Percentiles rank a stretch among this genome's conserved stretches.
phyloP scores from a whole-genome alignment of 2,329 filamentous ascomycete species.

The Sclerotinia glacialis region DNA sequence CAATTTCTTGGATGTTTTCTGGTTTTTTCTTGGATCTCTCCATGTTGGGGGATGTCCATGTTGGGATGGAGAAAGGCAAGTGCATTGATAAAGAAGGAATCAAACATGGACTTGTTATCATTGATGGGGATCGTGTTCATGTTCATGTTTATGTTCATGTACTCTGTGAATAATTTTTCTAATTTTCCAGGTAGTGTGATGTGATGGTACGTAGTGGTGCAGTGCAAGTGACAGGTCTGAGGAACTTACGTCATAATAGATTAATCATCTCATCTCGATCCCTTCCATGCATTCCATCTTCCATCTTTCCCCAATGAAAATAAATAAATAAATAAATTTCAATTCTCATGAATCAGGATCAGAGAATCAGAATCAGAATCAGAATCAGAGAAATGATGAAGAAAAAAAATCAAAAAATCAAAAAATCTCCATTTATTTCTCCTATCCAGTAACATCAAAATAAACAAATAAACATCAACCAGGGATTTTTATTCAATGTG shows the following conservation, averaged over 20 bases:
- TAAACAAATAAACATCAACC: not conserved
- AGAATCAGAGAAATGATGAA: not conserved
- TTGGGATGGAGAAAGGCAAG: not conserved
- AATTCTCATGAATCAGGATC: too few species aligned
- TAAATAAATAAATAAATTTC: too few species aligned
- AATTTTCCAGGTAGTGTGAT: not conserved
- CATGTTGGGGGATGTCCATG: too few species aligned
- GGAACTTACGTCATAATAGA: constrained; percentile 3
- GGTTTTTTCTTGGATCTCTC: not conserved
- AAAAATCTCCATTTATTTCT: not conserved
- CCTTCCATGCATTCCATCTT: not conserved
- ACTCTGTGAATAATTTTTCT: too few species aligned
- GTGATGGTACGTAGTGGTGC: not conserved
- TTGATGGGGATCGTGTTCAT: too few species aligned
- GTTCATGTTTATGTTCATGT: too few species aligned
- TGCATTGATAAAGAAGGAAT: not conserved
- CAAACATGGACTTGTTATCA: not conserved
- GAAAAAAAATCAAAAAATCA: not conserved
- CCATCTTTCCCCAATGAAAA: too few species aligned
- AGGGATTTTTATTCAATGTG: not conserved
- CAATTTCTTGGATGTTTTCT: too few species aligned
- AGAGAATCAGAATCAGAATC: too few species aligned
- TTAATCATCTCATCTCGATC: not conserved
- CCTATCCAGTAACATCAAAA: not conserved
- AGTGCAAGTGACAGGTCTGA: not conserved